These are phyloP conservation scores for Puccinia horiana DNA, from an alignment of 1,284 basidiomycete genomes.

Conservation along the genomic window DNA sequence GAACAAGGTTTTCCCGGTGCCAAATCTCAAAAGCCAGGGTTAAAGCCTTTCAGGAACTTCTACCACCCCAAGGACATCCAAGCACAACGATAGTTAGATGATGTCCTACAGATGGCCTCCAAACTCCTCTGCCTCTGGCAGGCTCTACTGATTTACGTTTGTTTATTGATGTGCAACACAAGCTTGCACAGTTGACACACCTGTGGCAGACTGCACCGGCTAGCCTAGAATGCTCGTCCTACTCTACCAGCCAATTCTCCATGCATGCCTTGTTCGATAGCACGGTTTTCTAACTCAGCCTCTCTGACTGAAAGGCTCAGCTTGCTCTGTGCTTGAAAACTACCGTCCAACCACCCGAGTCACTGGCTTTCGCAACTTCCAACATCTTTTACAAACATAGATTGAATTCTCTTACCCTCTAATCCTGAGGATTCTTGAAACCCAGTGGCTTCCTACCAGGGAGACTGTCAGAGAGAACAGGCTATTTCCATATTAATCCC, in stretches of 20 bases:
- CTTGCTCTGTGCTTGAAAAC: neutral
- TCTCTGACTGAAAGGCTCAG: neutral
- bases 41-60: constrained; percentile 5
- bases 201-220: neutral
- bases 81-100: neutral
- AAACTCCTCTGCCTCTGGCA: neutral
- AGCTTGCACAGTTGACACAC: constrained; percentile 4
- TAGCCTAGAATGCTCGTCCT: neutral
- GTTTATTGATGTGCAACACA: neutral
- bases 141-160: neutral
- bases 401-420: neutral
- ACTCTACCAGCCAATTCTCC: neutral
- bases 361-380: too few species aligned
- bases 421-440: constrained; percentile 7
- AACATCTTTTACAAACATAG: neutral
- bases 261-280: neutral
- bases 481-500: neutral
- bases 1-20: neutral
- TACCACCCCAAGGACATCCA: constrained; percentile 1
- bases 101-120: neutral
- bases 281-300: neutral
- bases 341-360: neutral
- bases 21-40: too few species aligned
- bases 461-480: constrained; percentile 2
- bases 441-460: neutral